Base-by-base conservation (phyloP, 176 grass and related monocot genomes). In the Lolium rigidum region DNA sequence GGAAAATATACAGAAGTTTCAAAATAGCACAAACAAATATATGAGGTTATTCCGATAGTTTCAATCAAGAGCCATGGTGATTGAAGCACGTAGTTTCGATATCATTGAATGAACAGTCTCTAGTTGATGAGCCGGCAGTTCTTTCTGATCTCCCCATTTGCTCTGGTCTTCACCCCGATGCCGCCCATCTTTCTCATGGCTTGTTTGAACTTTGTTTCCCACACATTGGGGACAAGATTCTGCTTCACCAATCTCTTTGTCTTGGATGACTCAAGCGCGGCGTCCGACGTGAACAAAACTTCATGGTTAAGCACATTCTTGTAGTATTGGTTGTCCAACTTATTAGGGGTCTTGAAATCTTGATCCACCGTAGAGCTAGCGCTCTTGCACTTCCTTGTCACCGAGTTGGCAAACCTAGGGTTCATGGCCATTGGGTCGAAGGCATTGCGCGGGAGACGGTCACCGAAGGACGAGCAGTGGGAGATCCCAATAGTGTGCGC, bases 301-400 rank as follows among this genome's bases (percentile, higher is more conserved):
- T 47, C 37, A 21, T 20, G 46, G 21, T 6, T 44, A 16, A 82
- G 39, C 51, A 89, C 37, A 37, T 88, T 72, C 70, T 48, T 24
- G 50, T 92, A 92, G 78, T 92, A 92, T 50, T 86, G 56, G 55
- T n/a, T 84, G 83, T 92, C 86, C 9, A 92, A 51, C 3, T 1
- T 10, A 15, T 15, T 10, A 2, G 90, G 83, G 1, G 83, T 86
- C 10, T 35, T 21, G 3, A 17, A 0, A 18, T 89, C 82, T 41
- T 78, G 81, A 2, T 0, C 5, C 80, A 80, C 87, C 8, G 57
- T 43, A 46, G 72, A 16, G 65, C 20, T 14, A 4, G 0, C 6
- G 46, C 9, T 12, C 0, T 9, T 69, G 76, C 89, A 91, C 69
- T 81, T 14, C 21, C 24, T 21, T 58, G 6, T 26, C 56, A 91